Evolutionary conservation across 73 alveolate species (phyloP).

Genomic region (Durusdinium trenchii): DNA sequence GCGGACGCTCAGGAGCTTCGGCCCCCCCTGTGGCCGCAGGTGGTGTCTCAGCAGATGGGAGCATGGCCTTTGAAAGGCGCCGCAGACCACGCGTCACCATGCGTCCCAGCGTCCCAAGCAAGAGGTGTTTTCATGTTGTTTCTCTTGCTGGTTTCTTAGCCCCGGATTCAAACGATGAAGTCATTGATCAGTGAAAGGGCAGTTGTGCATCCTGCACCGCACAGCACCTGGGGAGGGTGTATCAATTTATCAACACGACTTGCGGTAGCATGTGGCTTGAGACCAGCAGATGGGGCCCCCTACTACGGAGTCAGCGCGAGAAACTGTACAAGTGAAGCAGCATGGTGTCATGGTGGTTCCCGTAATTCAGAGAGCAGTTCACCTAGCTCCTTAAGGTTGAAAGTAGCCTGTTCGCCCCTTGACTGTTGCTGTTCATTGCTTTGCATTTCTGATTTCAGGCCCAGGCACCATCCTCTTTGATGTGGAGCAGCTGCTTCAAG

Average conservation of each 20-base stretch:
- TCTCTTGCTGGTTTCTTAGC: too few species aligned
- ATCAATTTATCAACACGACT: too few species aligned
- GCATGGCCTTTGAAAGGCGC: constrained; percentile 77
- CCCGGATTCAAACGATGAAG: not conserved
- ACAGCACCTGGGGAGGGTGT: not conserved
- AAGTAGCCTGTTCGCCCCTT: too few species aligned
- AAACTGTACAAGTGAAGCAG: too few species aligned
- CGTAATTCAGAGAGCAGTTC: too few species aligned
- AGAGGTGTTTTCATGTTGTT: not conserved
- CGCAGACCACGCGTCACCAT: not conserved
- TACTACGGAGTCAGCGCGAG: too few species aligned
- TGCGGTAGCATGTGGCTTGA: too few species aligned
- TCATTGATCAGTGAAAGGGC: not conserved
- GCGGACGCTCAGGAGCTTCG: not conserved
- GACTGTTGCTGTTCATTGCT: too few species aligned
- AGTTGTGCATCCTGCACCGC: not conserved
- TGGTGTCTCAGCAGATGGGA: constrained; percentile 57
- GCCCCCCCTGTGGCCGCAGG: constrained; percentile 63
- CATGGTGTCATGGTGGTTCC: too few species aligned
- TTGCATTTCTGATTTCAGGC: constrained; percentile 2
- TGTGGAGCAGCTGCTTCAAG: not conserved
- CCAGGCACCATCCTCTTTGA: constrained; percentile 74
- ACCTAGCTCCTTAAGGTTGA: too few species aligned
- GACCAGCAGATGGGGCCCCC: too few species aligned
- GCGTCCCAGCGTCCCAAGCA: not conserved